Evolutionary conservation across 495 filamentous ascomycete species (phyloP), one percentile per base, ranked within the genome.

Genomic region (Pyronema domesticum): DNA sequence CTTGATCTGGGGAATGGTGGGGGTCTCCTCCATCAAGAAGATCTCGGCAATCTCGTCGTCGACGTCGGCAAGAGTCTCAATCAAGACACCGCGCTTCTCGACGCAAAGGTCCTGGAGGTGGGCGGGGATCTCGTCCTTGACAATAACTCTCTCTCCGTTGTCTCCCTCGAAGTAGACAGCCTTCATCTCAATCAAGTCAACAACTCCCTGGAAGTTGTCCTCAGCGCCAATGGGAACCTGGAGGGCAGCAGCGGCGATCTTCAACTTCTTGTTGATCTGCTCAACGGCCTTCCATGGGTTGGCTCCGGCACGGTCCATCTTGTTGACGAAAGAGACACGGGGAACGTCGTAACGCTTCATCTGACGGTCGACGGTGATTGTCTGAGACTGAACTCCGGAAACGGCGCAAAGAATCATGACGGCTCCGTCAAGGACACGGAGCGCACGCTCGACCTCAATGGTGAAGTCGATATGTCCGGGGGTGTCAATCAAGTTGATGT

Each of bases 401-500:
- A 96, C 93, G 46, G 93, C 93, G 68, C 93, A 99, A 23, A 99
- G 74, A 66, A 99, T 94, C 87, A 99, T 94, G 67, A 95, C 88
- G 11, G 93, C 93, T 36, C 93, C 93, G 68, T 99, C 93, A 39
- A 99, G 74, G 57, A 99, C 93, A 67, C 93, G 76, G 71, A 99
- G 73, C 58, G 93, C 93, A 65, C 93, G 76, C 73, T 99, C 93
- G 53, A 99, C 93, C 71, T 99, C 93, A 64, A 99, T 99, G 9
- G 93, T 99, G 64, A 99, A 99, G 67, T 99, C 93, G 64, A 99
- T 96, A 71, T 99, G 93, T 23, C 93, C 93, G 9, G 93, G 93
- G 0, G 93, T 99, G 69, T 99, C 93, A 67, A 99, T 99, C 71
- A 99, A 72, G 70, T 99, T 99, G 71, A 99, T 78, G 66, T 99